phyloP scores from a whole-genome alignment of 108 stramenopile species.

The Licmophora abbreviata region DNA sequence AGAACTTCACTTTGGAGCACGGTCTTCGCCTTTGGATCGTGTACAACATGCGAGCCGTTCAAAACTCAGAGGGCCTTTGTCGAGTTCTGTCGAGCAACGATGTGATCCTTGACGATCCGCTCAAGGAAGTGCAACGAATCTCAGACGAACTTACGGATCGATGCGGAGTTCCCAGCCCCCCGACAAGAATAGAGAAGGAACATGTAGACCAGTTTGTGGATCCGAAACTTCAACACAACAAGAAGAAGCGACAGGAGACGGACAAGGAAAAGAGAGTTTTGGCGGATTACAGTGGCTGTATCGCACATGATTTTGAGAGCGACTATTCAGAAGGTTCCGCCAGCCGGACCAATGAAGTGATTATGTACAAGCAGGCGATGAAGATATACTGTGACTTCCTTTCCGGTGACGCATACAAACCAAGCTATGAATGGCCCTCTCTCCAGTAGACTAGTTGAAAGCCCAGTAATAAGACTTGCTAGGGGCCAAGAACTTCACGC shows the following conservation, averaged over 20 bases:
- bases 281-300: constrained; percentile 44
- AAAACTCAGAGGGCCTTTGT: constrained; percentile 66
- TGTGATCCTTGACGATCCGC: constrained; percentile 57
- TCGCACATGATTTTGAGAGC: constrained; percentile 41
- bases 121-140: constrained; percentile 68
- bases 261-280: constrained; percentile 16
- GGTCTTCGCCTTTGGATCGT: constrained; percentile 81
- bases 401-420: constrained; percentile 53
- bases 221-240: constrained; percentile 73
- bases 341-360: constrained; percentile 26
- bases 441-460: neutral
- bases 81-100: constrained; percentile 69
- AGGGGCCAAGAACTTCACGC: too few species aligned
- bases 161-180: constrained; percentile 67
- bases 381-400: constrained; percentile 73
- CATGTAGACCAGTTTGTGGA: constrained; percentile 78
- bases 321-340: constrained; percentile 23
- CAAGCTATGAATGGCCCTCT: constrained; percentile 58
- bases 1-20: constrained; percentile 42
- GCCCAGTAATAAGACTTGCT: too few species aligned
- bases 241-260: constrained; percentile 21
- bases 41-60: constrained; percentile 81
- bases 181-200: constrained; percentile 35
- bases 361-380: constrained; percentile 65
- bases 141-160: constrained; percentile 53